Conservation (phyloP, 1,139 yeast species). For the Sugiyamaella castrensis region DNA sequence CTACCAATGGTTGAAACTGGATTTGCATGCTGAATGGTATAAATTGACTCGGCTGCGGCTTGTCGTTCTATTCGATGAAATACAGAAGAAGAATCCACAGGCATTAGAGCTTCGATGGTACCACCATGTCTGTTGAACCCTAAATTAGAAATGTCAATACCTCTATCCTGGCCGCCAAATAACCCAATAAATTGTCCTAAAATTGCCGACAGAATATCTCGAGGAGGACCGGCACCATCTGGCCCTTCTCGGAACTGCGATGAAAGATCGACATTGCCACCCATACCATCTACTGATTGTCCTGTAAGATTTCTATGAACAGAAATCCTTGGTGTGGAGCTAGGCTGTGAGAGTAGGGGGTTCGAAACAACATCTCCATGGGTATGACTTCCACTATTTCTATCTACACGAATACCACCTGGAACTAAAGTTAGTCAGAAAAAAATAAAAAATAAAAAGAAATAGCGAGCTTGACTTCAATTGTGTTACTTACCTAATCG, state of each 20-base stretch:
- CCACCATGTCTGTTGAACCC: slow-evolving; percentile 30
- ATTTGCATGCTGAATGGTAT: slow-evolving; percentile 23
- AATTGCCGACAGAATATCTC: slow-evolving; percentile 10
- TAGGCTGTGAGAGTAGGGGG: slow-evolving; percentile 22
- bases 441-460: background rate
- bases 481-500: slow-evolving; percentile 16
- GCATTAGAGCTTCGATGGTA: slow-evolving; percentile 17
- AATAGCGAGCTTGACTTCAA: background rate
- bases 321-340: slow-evolving; percentile 6
- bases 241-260: slow-evolving; percentile 2
- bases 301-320: background rate
- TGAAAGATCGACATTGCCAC: slow-evolving; percentile 7
- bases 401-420: slow-evolving; percentile 10
- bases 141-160: slow-evolving; percentile 13
- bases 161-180: slow-evolving; percentile 17
- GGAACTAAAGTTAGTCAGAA: slow-evolving; percentile 11
- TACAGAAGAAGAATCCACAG: slow-evolving; percentile 11
- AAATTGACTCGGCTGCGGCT: slow-evolving; percentile 25
- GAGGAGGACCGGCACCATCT: slow-evolving; percentile 12
- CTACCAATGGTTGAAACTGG: slow-evolving; percentile 63
- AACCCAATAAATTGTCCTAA: slow-evolving; percentile 21
- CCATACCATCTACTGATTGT: slow-evolving; percentile 10
- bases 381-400: slow-evolving; percentile 4
- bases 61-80: slow-evolving; percentile 19
- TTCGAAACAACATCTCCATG: slow-evolving; percentile 23